Base-by-base conservation (phyloP, 371 early-diverging fungal species). In the Mortierella sp. region DNA sequence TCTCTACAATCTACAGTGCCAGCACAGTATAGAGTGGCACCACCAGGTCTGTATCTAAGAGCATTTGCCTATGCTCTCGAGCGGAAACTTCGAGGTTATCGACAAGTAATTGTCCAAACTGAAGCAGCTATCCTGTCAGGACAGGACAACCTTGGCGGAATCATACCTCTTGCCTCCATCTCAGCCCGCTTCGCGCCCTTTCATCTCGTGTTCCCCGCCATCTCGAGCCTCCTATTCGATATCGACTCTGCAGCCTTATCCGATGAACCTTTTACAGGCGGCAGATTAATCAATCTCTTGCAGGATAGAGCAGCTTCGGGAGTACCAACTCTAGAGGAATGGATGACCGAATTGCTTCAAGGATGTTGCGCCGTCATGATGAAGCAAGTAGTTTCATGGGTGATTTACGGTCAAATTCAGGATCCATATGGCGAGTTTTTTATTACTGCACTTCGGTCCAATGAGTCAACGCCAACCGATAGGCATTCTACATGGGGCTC, bases 381-480 rank as follows among this genome's bases (percentile, higher is more conserved):
- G 73, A 86, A 90, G 49, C 93, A 93, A 66, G 83, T 95, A 8
- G 86, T 90, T 4, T 83, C 89, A 0, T 95, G 95, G 95, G 90
- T 93, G 83, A 84, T 93, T 3, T 92, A 92, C 75, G 95, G 94
- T 11, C 86, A 87, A 45, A 84, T 92, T 35, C 78, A 84, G 20
- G 92, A 92, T 69, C 89, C 92, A 1, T 84, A 87, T 68, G 68
- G 78, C 5, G 95, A 94, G 73, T 95, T 94, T 59, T 95, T 95
- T 64, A 86, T 95, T n/a, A 61, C 72, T 5, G 64, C 45, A 18
- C 62, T 65, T 26, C 51, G 63, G 20, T 6, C 73, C 3, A 4
- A 70, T 12, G 28, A 62, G 39, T 43, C 30, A 26, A 54, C 51
- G 54, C n/a, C 51, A 60, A 12, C 32, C 47, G 9, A 35, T 8